phyloP scores from a whole-genome alignment of 1,284 basidiomycete species.

The Lignosus rhinocerotis region DNA sequence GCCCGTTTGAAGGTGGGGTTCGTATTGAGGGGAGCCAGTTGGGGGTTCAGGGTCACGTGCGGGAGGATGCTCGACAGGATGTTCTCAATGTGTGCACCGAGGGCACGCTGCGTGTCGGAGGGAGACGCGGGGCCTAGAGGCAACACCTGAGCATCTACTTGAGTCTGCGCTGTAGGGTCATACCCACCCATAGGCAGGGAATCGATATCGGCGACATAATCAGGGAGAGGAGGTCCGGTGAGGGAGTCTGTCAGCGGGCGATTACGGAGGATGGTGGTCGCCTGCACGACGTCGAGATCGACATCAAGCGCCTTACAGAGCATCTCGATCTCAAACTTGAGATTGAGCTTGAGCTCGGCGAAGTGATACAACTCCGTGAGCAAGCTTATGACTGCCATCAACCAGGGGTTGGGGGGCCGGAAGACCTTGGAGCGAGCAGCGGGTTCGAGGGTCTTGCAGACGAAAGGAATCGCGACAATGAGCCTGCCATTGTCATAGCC shows the following conservation, averaged over 20 bases:
- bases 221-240: conserved; percentile 60
- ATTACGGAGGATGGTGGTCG: conserved; percentile 80
- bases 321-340: conserved; percentile 99
- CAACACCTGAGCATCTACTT: conserved; percentile 59
- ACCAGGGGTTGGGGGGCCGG: conserved; percentile 96
- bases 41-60: conserved; percentile 79
- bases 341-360: conserved; percentile 94
- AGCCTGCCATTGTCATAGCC: conserved; percentile 93
- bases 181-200: conserved; percentile 70
- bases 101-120: conserved; percentile 59
- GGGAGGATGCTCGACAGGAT: conserved; percentile 77
- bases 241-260: conserved; percentile 57
- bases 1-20: conserved; percentile 91
- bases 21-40: conserved; percentile 70
- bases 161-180: conserved; percentile 48
- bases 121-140: conserved; percentile 55
- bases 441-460: conserved; percentile 95
- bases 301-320: conserved; percentile 92
- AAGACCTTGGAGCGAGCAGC: conserved; percentile 91
- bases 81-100: conserved; percentile 73
- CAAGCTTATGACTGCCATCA: conserved; percentile 92
- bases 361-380: conserved; percentile 96
- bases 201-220: conserved; percentile 73
- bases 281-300: conserved; percentile 85
- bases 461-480: conserved; percentile 96